Base-by-base conservation (phyloP, 495 filamentous ascomycete genomes). In the Sphaerosporella brunnea region DNA sequence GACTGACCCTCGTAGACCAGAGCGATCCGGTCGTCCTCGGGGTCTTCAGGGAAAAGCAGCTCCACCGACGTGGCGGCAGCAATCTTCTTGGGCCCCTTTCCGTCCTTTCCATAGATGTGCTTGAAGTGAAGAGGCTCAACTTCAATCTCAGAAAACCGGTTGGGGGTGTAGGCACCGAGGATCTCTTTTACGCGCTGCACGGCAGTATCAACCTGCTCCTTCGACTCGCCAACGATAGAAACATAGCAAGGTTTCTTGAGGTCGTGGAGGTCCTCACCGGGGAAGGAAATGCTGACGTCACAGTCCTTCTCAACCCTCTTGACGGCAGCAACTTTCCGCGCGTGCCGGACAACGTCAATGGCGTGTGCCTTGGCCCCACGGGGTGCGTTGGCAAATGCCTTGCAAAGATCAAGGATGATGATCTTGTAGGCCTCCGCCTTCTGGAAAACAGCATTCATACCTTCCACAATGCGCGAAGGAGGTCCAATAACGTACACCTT, bases 401-500 rank as follows among this genome's bases (percentile, higher is more conserved):
- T 74, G 19, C 82, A 73, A 52, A 92, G 69, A 56, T 93, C 84
- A 51, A 87, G 73, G 56, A 71, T 79, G 19, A 18, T 16, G 9
- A 23, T 32, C 7, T 39, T 20, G 35, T 38, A 3, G 1, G 9
- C n/a, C 13, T 48, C 30, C 34, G 39, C n/a, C 35, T 48, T 48
- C 18, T 15, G 16, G 16, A 80, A 25, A 10, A 83, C 78, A 56
- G 77, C 81, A 55, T 87, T 79, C 39, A 82, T 66, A 48, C 78
- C 92, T 48, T 66, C 65, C 47, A 80, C 72, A 38, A 93, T 73
- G 44, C 73, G 71, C 36, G 84, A 73, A 5, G 73, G 61, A 19
- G 80, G 85, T 3, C 92, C 92, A 50, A 85, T 78, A 53, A 99
- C 73, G 25, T 81, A 86, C 20, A 93, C 71, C 46, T 72, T 77